Conservation (phyloP, 352 stramenopile genomes). For the Phytophthora cajani region DNA sequence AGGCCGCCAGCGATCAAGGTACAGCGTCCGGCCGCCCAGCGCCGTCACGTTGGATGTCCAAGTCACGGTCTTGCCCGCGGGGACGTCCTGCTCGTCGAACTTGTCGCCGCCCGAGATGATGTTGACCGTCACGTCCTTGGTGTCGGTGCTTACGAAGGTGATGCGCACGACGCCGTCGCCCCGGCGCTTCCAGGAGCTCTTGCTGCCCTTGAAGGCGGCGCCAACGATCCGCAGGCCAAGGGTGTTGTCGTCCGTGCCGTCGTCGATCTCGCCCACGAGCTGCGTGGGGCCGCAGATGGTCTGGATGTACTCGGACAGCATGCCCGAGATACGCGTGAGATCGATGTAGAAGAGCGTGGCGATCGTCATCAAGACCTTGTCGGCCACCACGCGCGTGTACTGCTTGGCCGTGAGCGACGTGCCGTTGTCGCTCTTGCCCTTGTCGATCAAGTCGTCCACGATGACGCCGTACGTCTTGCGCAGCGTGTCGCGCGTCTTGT, state of each 20-base stretch:
- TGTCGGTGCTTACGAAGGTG: conserved; percentile 47
- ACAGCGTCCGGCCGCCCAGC: conserved; percentile 36
- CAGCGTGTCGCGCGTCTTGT: conserved; percentile 38
- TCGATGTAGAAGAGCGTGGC: conserved; percentile 39
- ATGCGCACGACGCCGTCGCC: conserved; percentile 56
- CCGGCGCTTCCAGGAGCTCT: conserved; percentile 46
- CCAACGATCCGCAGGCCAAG: conserved; percentile 48
- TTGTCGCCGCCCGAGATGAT: conserved; percentile 40
- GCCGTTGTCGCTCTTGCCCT: conserved; percentile 38
- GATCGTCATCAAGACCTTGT: conserved; percentile 40
- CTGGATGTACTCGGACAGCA: conserved; percentile 44
- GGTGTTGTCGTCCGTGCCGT: conserved; percentile 47
- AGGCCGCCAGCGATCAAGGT: conserved; percentile 35
- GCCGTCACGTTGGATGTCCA: conserved; percentile 33
- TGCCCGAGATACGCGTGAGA: conserved; percentile 35
- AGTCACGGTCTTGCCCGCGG: conserved; percentile 26
- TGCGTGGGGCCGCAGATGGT: conserved; percentile 39
- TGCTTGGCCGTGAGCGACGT: conserved; percentile 39
- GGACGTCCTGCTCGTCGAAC: conserved; percentile 53
- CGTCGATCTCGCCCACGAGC: conserved; percentile 47
- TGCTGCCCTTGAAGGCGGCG: conserved; percentile 51
- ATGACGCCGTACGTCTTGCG: conserved; percentile 43
- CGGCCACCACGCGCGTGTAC: conserved; percentile 35
- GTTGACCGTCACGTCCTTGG: conserved; percentile 39
- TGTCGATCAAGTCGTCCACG: conserved; percentile 38